Evolutionary conservation across 2,329 filamentous ascomycete species (phyloP), one percentile per base, ranked within the genome.

Genomic region (Chalaropsis ovoidea): DNA sequence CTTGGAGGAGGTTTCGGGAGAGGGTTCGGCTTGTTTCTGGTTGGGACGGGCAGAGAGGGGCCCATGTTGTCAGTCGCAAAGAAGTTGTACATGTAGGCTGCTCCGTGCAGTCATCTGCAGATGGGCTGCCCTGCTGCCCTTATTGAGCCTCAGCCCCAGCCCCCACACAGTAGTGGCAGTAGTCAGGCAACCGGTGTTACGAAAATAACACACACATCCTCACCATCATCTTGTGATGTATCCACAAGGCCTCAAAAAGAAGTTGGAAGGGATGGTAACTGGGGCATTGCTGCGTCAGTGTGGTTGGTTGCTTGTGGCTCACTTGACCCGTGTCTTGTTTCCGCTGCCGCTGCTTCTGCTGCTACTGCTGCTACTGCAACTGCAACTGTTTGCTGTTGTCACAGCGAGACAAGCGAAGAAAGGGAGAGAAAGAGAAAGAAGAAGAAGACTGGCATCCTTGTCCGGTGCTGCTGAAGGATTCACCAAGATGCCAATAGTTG

Each of bases 11-110:
- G 63, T 31, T 43, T 19, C n/a, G 4, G 49, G 11, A 5, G 49
- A 62, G 11, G 35, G 15, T 31, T 65, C 60, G 41, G 56, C 17
- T 58, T 67, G 63, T 65, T 65, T 65, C 63, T 67, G 41, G 5
- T 39, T 10, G 19, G 43, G 22, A 24, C 27, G 10, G 35, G 43
- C 13, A 39, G 31, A 27, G 6, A 61, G 45, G 24, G 17, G 27
- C 19, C 19, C 4, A 47, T 2, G n/a, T 19, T 17, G 54, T 58
- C 31, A 58, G 54, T 58, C 31, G 17, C 3, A 19, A 39, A n/a
- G 54, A 35, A 47, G 17, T 31, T 5, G 54, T 39, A 58, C n/a
- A 19, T 31, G 31, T n/a, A n/a, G 54, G 27, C 5, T 39, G 22
- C 24, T 4, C 6, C 19, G 31, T 41, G 42, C 24, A 19, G 43